Conservation (phyloP, 2,329 filamentous ascomycete genomes). For the Botryotinia calthae region DNA sequence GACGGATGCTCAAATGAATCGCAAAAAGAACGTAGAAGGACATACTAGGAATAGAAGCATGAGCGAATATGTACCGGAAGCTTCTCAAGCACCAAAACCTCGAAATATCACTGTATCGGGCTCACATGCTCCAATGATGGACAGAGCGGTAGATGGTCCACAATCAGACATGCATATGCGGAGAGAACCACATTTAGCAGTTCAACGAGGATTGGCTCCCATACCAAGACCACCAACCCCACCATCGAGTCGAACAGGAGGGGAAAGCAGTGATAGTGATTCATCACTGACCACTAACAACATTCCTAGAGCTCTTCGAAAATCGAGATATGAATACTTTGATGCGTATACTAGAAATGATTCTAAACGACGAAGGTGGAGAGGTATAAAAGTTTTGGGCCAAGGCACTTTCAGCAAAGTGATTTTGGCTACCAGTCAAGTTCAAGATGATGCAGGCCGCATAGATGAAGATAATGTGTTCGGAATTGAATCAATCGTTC, state of each 20-base stretch:
- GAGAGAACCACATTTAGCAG: constrained; percentile 77
- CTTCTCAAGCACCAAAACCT: constrained; percentile 61
- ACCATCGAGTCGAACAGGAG: constrained; percentile 72
- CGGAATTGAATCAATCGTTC: constrained; percentile 33
- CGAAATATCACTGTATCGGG: constrained; percentile 73
- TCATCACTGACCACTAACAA: constrained; percentile 45
- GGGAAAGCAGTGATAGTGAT: constrained; percentile 49
- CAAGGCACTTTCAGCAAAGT: constrained; percentile 96
- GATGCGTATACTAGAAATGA: constrained; percentile 65
- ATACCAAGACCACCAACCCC: constrained; percentile 72
- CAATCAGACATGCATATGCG: constrained; percentile 52
- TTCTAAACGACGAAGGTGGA: constrained; percentile 72
- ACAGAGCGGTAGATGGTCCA: constrained; percentile 46
- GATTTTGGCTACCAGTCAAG: constrained; percentile 81
- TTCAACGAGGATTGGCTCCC: constrained; percentile 68
- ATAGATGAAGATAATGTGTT: constrained; percentile 41
- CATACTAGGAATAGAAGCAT: constrained; percentile 77
- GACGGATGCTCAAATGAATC: constrained; percentile 27
- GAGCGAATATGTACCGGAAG: constrained; percentile 82
- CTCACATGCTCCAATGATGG: constrained; percentile 49
- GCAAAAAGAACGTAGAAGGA: constrained; percentile 34
- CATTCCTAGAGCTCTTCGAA: constrained; percentile 40
- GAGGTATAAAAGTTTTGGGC: constrained; percentile 75
- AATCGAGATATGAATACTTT: constrained; percentile 59
- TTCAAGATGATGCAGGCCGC: constrained; percentile 47